Percentiles rank a stretch among this genome's conserved stretches.
phyloP scores from a whole-genome alignment of 2,329 filamentous ascomycete species.

The Verticillium longisporum region DNA sequence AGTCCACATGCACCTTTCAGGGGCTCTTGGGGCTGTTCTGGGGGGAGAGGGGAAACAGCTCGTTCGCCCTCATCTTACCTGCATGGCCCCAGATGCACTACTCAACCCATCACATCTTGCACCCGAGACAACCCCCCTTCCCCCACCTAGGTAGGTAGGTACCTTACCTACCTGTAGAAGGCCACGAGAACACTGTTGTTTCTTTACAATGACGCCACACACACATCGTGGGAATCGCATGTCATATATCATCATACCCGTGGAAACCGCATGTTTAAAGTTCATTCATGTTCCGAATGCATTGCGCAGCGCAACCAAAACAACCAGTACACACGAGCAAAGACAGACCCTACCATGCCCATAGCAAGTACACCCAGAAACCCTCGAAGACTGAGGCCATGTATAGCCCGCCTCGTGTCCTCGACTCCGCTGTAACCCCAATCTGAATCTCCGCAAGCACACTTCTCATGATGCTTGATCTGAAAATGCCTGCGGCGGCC shows the following conservation, averaged over 20 bases:
- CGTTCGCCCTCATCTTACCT: neutral
- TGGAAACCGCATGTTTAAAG: neutral
- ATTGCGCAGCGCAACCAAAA: neutral
- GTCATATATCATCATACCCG: neutral
- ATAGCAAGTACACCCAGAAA: neutral
- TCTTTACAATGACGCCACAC: no score
- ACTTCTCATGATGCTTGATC: neutral
- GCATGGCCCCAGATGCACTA: neutral
- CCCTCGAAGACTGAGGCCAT: neutral
- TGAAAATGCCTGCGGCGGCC: neutral
- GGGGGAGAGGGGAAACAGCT: neutral
- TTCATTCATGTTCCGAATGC: neutral
- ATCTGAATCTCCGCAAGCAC: neutral
- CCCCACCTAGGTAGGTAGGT: no score
- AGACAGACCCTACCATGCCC: neutral
- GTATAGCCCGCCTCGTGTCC: neutral
- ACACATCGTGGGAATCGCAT: neutral
- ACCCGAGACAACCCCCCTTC: neutral
- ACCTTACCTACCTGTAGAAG: neutral
- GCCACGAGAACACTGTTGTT: neutral
- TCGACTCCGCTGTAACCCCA: neutral
- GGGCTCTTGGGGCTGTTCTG: neutral
- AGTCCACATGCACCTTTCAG: neutral
- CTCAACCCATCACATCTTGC: neutral
- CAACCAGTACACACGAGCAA: neutral